These are phyloP conservation scores for Vishniacozyma victoriae DNA, from an alignment of 768 basidiomycete species.

Conservation along the genomic window DNA sequence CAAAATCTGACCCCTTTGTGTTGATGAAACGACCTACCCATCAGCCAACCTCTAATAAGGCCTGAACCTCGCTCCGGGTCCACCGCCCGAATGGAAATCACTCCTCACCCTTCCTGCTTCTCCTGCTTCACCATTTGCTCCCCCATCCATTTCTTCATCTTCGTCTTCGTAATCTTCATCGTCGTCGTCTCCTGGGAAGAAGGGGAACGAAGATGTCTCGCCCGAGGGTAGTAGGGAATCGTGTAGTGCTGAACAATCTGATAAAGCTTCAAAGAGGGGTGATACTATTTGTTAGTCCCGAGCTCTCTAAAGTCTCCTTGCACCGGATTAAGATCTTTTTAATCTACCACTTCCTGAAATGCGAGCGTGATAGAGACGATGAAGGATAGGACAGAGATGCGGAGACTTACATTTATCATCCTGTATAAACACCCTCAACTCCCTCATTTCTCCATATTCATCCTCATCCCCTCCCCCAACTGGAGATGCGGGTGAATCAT, in stretches of 20 bases:
- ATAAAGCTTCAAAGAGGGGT: conserved; percentile 33
- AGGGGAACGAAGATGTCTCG: conserved; percentile 31
- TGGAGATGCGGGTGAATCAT: conserved; percentile 54
- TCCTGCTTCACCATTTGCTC: conserved; percentile 8
- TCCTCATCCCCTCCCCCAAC: conserved; percentile 6
- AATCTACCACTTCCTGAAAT: no score
- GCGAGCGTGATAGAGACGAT: no score
- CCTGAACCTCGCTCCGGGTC: conserved; percentile 36
- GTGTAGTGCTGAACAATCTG: conserved; percentile 36
- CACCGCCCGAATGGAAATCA: conserved; percentile 41
- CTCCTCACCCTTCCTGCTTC: conserved; percentile 39
- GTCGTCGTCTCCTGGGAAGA: conserved; percentile 20
- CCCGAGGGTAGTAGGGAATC: conserved; percentile 24
- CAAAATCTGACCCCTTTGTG: no score
- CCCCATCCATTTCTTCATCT: conserved; percentile 23
- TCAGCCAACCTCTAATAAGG: conserved; percentile 19
- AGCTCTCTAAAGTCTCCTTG: no score
- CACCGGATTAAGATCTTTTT: no score
- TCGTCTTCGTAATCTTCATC: conserved; percentile 22
- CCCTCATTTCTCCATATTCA: conserved; percentile 60
- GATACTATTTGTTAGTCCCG: no score
- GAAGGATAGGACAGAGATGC: no score
- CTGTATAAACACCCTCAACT: conserved; percentile 67
- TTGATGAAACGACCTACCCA: neutral
- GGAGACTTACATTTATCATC: conserved; percentile 31